Conservation (phyloP, 2,329 filamentous ascomycete genomes). For the Escovopsis sp. region DNA sequence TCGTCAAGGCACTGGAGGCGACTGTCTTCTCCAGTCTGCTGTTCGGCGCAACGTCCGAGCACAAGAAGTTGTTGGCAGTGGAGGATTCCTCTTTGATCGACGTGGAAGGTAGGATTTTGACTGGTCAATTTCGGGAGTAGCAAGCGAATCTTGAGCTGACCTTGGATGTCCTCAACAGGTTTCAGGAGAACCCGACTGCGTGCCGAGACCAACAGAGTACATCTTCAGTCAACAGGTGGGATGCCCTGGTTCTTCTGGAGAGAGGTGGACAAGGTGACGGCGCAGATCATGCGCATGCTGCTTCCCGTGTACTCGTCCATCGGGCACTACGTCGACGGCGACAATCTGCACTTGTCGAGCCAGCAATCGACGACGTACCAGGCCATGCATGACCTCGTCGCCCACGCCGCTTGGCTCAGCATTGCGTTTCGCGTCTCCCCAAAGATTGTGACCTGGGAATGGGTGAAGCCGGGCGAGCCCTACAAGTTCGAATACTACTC, state of each 20-base stretch:
- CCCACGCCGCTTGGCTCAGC: conserved; percentile 18
- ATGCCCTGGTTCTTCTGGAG: conserved; percentile 16
- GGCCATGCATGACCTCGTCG: conserved; percentile 15
- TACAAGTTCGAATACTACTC: conserved; percentile 11
- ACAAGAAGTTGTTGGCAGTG: conserved; percentile 9
- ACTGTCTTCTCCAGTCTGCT: conserved; percentile 15
- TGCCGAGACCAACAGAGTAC: conserved; percentile 11
- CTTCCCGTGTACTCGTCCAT: conserved; percentile 12
- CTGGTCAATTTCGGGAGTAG: too few species aligned
- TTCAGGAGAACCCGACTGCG: conserved; percentile 15
- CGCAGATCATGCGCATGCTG: conserved; percentile 11
- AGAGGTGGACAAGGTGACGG: conserved; percentile 15
- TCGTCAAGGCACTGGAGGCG: conserved; percentile 15
- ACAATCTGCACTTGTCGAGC: background rate
- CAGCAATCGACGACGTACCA: conserved; percentile 10
- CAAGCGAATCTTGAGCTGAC: background rate
- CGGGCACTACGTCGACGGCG: conserved; percentile 4
- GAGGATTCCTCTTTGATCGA: conserved; percentile 13
- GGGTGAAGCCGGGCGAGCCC: conserved; percentile 16
- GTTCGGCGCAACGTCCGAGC: conserved; percentile 17
- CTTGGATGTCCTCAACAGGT: conserved; percentile 11
- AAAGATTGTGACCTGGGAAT: conserved; percentile 12
- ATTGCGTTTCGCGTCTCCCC: conserved; percentile 13
- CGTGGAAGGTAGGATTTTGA: conserved; percentile 12
- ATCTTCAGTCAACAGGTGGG: conserved; percentile 9